phyloP scores from a whole-genome alignment of 208 protist species.

The Leishmania martiniquensis region DNA sequence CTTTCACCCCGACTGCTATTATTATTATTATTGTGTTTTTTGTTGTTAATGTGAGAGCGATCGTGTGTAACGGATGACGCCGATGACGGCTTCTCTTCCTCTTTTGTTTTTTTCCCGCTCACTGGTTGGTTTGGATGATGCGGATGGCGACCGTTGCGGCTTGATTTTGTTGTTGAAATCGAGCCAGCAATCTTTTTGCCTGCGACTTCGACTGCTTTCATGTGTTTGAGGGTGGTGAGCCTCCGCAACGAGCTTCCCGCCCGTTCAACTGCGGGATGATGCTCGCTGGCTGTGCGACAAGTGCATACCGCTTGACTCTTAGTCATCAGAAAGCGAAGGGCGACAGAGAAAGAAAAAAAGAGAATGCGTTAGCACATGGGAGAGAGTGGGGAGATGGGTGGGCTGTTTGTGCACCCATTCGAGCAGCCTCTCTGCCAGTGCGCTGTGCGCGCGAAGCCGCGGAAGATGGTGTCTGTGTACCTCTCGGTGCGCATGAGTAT shows the following conservation, averaged over 20 bases:
- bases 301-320: neutral
- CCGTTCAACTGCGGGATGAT: neutral
- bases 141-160: neutral
- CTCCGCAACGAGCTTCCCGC: neutral
- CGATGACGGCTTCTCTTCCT: no score
- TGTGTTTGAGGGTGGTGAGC: neutral
- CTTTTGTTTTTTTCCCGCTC: neutral
- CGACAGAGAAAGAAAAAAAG: neutral
- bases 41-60: no score
- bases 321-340: no score
- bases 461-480: neutral
- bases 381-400: neutral
- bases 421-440: neutral
- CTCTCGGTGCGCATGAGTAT: neutral
- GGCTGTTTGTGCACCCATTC: neutral
- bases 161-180: neutral
- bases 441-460: neutral
- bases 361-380: neutral
- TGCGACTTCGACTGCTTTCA: neutral
- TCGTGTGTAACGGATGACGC: no score
- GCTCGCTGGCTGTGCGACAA: neutral
- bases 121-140: neutral
- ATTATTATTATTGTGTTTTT: no score
- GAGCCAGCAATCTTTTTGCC: neutral
- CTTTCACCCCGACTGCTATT: no score